phyloP scores from a whole-genome alignment of 2,329 filamentous ascomycete species.

The Diplodia sapinea region DNA sequence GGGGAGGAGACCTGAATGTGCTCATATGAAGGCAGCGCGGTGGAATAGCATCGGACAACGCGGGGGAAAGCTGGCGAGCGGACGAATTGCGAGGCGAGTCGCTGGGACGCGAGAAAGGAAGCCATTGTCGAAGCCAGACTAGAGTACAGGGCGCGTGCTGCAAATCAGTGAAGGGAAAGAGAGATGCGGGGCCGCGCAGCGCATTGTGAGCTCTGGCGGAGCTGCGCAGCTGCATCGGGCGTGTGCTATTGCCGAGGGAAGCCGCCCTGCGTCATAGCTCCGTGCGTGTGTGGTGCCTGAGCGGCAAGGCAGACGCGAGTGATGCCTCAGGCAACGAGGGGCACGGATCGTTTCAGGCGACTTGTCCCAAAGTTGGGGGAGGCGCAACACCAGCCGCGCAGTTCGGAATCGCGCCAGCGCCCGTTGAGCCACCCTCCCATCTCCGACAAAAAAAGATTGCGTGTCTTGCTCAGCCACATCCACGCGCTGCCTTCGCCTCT shows the following conservation, averaged over 20 bases:
- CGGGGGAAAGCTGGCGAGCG: slow-evolving; percentile 61
- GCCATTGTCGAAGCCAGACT: slow-evolving; percentile 45
- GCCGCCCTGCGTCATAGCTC: slow-evolving; percentile 13
- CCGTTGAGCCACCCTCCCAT: slow-evolving; percentile 23
- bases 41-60: slow-evolving; percentile 58
- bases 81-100: slow-evolving; percentile 66
- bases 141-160: not conserved
- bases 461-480: slow-evolving; percentile 16
- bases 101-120: slow-evolving; percentile 63
- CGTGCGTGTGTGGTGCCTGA: not conserved
- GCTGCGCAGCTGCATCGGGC: not conserved
- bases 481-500: not conserved
- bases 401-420: slow-evolving; percentile 24
- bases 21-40: slow-evolving; percentile 65
- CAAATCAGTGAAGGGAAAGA: not conserved
- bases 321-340: slow-evolving; percentile 37
- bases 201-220: not conserved
- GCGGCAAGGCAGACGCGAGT: slow-evolving; percentile 17
- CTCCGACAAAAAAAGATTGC: slow-evolving; percentile 20
- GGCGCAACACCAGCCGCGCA: slow-evolving; percentile 29
- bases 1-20: slow-evolving; percentile 82
- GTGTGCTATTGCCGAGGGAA: slow-evolving; percentile 18
- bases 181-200: not conserved
- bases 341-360: slow-evolving; percentile 38
- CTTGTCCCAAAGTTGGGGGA: slow-evolving; percentile 29